These are phyloP conservation scores for Cerioporus squamosus DNA, from an alignment of 1,284 basidiomycete genomes.

Conservation along the genomic window DNA sequence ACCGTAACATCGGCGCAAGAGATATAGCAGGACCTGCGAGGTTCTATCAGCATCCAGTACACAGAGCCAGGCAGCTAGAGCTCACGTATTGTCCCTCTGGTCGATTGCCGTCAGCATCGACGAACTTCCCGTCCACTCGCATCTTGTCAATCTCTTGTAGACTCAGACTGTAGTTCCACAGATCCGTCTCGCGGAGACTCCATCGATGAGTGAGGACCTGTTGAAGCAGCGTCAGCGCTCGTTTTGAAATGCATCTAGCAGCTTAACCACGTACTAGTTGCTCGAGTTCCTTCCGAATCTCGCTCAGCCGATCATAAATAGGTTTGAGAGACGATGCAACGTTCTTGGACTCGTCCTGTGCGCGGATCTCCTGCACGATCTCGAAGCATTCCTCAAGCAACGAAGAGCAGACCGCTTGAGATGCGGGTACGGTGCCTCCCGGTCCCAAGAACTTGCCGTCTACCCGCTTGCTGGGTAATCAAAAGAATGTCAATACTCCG, in stretches of 20 bases:
- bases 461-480: slow-evolving; percentile 74
- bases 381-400: slow-evolving; percentile 98
- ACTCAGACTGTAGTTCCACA: slow-evolving; percentile 93
- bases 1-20: slow-evolving; percentile 94
- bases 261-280: slow-evolving; percentile 60
- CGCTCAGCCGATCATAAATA: slow-evolving; percentile 91
- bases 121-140: slow-evolving; percentile 96
- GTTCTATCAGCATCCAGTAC: not conserved
- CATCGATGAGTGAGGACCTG: slow-evolving; percentile 87
- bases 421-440: slow-evolving; percentile 88
- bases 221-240: not conserved
- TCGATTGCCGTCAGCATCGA: slow-evolving; percentile 91
- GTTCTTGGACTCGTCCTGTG: slow-evolving; percentile 91
- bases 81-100: slow-evolving; percentile 90
- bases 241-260: not conserved
- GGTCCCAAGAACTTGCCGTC: slow-evolving; percentile 97
- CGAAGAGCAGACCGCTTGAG: slow-evolving; percentile 89
- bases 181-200: slow-evolving; percentile 95
- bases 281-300: slow-evolving; percentile 88
- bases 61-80: slow-evolving; percentile 6
- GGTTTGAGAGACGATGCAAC: slow-evolving; percentile 89
- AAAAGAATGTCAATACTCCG: slow-evolving; percentile 34
- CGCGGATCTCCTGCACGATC: slow-evolving; percentile 94
- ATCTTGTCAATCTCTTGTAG: slow-evolving; percentile 97
- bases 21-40: slow-evolving; percentile 84